Evolutionary conservation across 306 rosid species (phyloP).

Genomic region (Chamaecrista fasciculata): DNA sequence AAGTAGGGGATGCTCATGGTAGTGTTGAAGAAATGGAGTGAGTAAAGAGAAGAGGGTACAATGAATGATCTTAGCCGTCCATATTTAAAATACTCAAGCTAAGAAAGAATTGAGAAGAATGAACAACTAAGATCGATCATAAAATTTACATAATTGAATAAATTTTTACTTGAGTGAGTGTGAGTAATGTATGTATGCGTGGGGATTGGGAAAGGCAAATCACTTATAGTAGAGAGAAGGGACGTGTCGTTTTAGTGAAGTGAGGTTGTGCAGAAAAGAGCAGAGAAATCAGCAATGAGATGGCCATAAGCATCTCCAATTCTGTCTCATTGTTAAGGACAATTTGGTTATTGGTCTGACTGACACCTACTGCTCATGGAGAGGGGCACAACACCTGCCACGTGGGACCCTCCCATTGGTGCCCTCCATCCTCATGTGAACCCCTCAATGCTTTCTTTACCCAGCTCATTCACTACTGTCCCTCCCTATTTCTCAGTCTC

Average conservation of each 20-base stretch:
- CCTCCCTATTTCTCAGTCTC: slow-evolving; percentile 40
- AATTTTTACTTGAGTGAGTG: no score
- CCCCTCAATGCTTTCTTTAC: slow-evolving; percentile 31
- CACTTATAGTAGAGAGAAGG: slow-evolving; percentile 32
- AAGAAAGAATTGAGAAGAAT: no score
- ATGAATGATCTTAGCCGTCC: no score
- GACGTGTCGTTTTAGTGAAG: slow-evolving; percentile 43
- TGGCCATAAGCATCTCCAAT: slow-evolving; percentile 48
- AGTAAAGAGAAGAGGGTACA: no score
- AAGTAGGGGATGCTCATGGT: slow-evolving; percentile 31
- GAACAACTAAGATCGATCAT: no score
- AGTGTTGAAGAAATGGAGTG: no score
- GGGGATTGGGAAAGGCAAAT: no score
- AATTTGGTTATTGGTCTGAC: slow-evolving; percentile 43
- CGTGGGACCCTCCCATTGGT: slow-evolving; percentile 42
- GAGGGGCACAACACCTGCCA: slow-evolving; percentile 24
- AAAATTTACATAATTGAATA: no score
- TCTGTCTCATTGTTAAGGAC: slow-evolving; percentile 63
- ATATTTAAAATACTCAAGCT: no score
- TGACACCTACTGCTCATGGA: slow-evolving; percentile 40
- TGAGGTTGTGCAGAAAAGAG: slow-evolving; percentile 49
- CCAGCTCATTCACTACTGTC: slow-evolving; percentile 66
- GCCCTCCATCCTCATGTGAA: slow-evolving; percentile 42
- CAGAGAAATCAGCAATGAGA: slow-evolving; percentile 51
- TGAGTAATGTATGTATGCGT: slow-evolving; percentile 37